phyloP scores from a whole-genome alignment of 345 rosid species.

The Euphorbia peplus region DNA sequence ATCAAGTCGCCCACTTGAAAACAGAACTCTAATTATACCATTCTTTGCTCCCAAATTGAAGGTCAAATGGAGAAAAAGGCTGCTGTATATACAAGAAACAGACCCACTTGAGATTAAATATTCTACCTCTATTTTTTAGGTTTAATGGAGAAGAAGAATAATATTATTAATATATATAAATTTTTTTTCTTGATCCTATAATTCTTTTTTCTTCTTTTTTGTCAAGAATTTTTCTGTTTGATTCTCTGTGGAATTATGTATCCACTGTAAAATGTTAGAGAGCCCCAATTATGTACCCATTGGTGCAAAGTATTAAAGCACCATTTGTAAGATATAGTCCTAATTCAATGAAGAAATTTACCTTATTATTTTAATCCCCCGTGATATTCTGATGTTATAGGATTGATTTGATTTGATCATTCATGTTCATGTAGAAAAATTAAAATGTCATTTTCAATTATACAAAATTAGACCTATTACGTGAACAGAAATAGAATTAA shows the following conservation, averaged over 20 bases:
- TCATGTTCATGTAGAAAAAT: neutral
- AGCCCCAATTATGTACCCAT: conserved; percentile 11
- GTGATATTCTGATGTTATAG: no score
- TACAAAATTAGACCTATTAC: neutral
- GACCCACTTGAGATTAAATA: conserved; percentile 20
- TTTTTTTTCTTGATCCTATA: neutral
- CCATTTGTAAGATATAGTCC: conserved; percentile 38
- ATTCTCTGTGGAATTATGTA: conserved; percentile 22
- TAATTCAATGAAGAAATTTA: conserved; percentile 27
- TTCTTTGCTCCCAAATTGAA: conserved; percentile 30
- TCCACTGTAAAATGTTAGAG: conserved; percentile 35
- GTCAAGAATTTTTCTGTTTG: conserved; percentile 13
- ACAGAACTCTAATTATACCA: conserved; percentile 46
- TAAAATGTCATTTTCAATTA: neutral
- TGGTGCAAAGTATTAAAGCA: conserved; percentile 38
- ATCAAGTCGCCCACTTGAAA: conserved; percentile 50
- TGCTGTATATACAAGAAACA: conserved; percentile 50
- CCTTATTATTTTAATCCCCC: neutral
- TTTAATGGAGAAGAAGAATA: conserved; percentile 27
- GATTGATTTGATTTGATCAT: neutral
- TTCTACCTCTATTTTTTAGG: conserved; percentile 16
- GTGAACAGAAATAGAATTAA: conserved; percentile 11
- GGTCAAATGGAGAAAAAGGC: conserved; percentile 33
- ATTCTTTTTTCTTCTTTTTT: conserved; percentile 5
- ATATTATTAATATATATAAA: neutral